phyloP scores from a whole-genome alignment of 164 flowering plant species.

The Magnolia officinalis region DNA sequence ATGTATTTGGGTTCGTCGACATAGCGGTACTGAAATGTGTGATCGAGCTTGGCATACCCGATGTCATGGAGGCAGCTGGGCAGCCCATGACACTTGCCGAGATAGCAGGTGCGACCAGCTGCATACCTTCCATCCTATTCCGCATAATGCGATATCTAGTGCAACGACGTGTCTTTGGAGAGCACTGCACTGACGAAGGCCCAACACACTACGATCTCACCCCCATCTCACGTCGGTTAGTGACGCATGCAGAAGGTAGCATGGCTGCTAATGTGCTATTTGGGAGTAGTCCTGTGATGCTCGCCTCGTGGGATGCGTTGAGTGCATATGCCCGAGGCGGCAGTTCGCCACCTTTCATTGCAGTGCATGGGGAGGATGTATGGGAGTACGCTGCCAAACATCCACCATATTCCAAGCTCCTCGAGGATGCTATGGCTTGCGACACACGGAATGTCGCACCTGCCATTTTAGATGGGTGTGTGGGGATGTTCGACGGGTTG shows the following conservation, averaged over 20 bases:
- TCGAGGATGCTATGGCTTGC: conserved; percentile 14
- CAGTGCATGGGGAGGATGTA: conserved; percentile 6
- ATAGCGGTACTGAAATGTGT: conserved; percentile 57
- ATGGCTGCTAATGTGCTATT: conserved; percentile 6
- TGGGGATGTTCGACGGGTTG: conserved; percentile 4
- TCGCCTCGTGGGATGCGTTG: conserved; percentile 9
- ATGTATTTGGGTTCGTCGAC: conserved; percentile 41
- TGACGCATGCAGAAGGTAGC: not conserved
- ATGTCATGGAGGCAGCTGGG: conserved; percentile 34
- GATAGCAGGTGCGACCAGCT: conserved; percentile 34
- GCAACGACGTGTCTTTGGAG: conserved; percentile 4
- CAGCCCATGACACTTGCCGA: conserved; percentile 39
- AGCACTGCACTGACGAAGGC: not conserved
- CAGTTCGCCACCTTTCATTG: not conserved
- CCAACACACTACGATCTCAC: not conserved
- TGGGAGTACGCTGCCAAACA: conserved; percentile 8
- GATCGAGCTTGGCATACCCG: conserved; percentile 56
- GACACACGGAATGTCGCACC: not conserved
- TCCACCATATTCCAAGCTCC: not conserved
- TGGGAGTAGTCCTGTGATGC: conserved; percentile 12
- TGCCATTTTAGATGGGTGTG: conserved; percentile 2
- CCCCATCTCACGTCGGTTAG: conserved; percentile 11
- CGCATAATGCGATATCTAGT: conserved; percentile 55
- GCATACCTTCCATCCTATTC: conserved; percentile 27
- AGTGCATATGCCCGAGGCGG: not conserved